Conservation (phyloP, 805 yeast genomes). For the Clavispora carvajalis region DNA sequence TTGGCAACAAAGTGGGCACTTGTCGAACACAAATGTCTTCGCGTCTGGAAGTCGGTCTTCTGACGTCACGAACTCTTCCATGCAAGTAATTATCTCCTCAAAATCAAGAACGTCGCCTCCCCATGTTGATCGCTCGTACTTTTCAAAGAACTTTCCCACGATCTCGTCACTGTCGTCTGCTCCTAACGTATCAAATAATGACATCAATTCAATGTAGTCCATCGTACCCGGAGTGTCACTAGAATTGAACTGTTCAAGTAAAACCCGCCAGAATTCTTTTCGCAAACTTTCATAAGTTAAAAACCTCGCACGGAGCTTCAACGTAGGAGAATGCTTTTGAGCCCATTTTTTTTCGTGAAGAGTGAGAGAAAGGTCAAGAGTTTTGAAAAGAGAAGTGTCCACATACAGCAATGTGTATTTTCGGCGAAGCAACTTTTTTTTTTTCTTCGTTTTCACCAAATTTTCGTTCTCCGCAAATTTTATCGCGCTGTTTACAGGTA, state of each 20-base stretch:
- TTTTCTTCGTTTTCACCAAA: conserved; percentile 25
- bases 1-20: conserved; percentile 77
- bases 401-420: conserved; percentile 23
- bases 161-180: conserved; percentile 48
- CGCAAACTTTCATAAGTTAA: conserved; percentile 61
- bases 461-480: conserved; percentile 25
- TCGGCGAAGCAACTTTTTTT: conserved; percentile 27
- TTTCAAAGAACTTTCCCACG: conserved; percentile 47
- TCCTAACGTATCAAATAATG: conserved; percentile 63
- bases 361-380: conserved; percentile 33
- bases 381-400: conserved; percentile 39
- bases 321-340: conserved; percentile 43
- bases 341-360: conserved; percentile 28
- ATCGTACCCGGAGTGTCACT: conserved; percentile 32
- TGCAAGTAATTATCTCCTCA: conserved; percentile 41
- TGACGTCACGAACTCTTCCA: conserved; percentile 36
- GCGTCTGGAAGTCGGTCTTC: conserved; percentile 15
- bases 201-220: conserved; percentile 55
- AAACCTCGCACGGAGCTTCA: conserved; percentile 59
- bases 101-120: conserved; percentile 45
- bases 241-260: conserved; percentile 50
- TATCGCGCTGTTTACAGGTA: conserved; percentile 14
- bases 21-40: conserved; percentile 53
- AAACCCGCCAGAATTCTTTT: conserved; percentile 62
- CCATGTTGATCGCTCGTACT: conserved; percentile 44